Evolutionary conservation across 371 early-diverging fungal genomes (phyloP).

Genomic region (Mortierella sp.): DNA sequence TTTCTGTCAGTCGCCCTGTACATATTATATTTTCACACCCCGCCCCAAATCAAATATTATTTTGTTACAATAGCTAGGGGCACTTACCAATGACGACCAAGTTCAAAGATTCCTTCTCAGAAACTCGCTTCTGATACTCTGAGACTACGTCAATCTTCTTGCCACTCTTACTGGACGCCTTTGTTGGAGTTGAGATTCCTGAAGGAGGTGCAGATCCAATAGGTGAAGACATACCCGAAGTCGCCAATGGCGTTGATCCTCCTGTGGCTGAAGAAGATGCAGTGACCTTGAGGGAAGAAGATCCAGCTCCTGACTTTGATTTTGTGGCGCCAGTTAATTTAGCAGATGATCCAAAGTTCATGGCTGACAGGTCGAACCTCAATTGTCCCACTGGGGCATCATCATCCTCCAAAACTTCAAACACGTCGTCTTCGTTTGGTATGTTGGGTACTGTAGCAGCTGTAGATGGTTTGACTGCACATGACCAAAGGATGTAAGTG

Average conservation of each 20-base stretch:
- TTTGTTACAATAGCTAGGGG: neutral
- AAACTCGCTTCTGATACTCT: slow-evolving; percentile 80
- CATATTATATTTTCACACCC: neutral
- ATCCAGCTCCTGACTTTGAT: slow-evolving; percentile 1
- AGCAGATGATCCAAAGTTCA: slow-evolving; percentile 57
- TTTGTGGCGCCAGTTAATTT: slow-evolving; percentile 2
- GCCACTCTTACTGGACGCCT: slow-evolving; percentile 57
- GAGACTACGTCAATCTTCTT: slow-evolving; percentile 78
- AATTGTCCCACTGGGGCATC: slow-evolving; percentile 55
- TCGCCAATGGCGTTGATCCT: slow-evolving; percentile 10
- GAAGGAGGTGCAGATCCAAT: slow-evolving; percentile 45
- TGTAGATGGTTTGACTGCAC: slow-evolving; percentile 9
- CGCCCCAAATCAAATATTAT: too few species aligned
- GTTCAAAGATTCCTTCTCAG: slow-evolving; percentile 80
- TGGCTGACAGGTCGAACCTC: slow-evolving; percentile 63
- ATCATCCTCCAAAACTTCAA: slow-evolving; percentile 63
- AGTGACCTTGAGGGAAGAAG: slow-evolving; percentile 8
- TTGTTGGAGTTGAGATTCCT: slow-evolving; percentile 59
- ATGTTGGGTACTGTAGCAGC: slow-evolving; percentile 8
- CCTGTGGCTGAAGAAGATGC: slow-evolving; percentile 6
- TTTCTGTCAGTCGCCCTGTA: neutral
- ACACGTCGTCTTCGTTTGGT: slow-evolving; percentile 53
- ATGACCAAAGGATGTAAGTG: neutral
- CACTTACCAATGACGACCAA: slow-evolving; percentile 85
- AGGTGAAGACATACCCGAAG: slow-evolving; percentile 33